Percentiles rank a stretch among this genome's conserved stretches.
Conservation (phyloP, 164 flowering plant genomes). For the Tetrastigma voinierianum region DNA sequence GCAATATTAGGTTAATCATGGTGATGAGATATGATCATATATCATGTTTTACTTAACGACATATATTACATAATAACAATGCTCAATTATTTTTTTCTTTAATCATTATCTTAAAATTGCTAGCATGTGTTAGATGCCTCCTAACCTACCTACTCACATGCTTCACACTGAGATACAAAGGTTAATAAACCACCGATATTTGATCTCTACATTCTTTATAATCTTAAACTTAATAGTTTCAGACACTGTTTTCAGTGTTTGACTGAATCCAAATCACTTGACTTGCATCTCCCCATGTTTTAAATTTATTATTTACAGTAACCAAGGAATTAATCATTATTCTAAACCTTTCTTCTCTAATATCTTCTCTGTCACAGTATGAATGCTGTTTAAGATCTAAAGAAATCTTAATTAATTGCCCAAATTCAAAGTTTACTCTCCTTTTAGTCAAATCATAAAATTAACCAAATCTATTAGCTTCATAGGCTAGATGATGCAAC, state of each 20-base stretch:
- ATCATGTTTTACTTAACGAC: background rate
- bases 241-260: background rate
- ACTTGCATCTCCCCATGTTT: background rate
- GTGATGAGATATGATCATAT: conserved; percentile 12
- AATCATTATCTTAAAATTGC: conserved; percentile 10
- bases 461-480: background rate
- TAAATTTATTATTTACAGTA: background rate
- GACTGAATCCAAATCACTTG: background rate
- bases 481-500: background rate
- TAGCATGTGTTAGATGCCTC: conserved; percentile 36
- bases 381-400: background rate
- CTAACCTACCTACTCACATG: conserved; percentile 40
- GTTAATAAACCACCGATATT: background rate
- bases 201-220: background rate
- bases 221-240: background rate
- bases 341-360: no score
- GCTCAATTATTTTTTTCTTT: background rate
- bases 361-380: no score
- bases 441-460: background rate
- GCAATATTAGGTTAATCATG: conserved; percentile 16
- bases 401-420: background rate
- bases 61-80: no score
- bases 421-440: background rate
- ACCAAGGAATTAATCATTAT: background rate
- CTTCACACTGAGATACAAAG: conserved; percentile 10